phyloP scores from a whole-genome alignment of 805 yeast genomes.

The Sporopachydermia quercuum region DNA sequence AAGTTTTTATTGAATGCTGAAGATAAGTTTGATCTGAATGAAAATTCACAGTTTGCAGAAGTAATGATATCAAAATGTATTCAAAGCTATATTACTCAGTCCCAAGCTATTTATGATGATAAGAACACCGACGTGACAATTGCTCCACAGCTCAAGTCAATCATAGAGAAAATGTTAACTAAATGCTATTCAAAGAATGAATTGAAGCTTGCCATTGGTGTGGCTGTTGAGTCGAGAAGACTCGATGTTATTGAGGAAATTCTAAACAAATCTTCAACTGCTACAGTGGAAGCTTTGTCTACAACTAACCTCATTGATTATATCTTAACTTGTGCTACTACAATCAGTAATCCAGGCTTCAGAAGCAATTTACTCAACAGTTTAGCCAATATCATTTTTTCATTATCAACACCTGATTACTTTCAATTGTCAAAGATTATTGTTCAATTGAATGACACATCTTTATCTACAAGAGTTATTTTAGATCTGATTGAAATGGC shows the following conservation, averaged over 20 bases:
- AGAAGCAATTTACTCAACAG: constrained; percentile 48
- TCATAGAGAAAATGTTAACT: constrained; percentile 77
- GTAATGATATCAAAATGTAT: constrained; percentile 91
- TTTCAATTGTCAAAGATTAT: constrained; percentile 74
- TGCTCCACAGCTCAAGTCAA: constrained; percentile 46
- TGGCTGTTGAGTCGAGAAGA: constrained; percentile 78
- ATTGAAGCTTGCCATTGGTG: constrained; percentile 71
- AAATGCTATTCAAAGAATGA: constrained; percentile 66
- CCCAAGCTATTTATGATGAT: constrained; percentile 34
- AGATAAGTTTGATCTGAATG: constrained; percentile 57
- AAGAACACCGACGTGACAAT: constrained; percentile 21
- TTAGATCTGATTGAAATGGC: constrained; percentile 31
- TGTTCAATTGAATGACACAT: constrained; percentile 70
- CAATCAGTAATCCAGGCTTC: constrained; percentile 31
- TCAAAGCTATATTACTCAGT: constrained; percentile 56
- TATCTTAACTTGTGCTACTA: constrained; percentile 7
- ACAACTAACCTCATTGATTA: constrained; percentile 8
- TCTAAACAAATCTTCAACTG: constrained; percentile 20
- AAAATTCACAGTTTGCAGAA: constrained; percentile 74
- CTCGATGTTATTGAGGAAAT: constrained; percentile 61
- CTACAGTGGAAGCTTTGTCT: constrained; percentile 16
- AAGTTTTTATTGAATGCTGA: constrained; percentile 81
- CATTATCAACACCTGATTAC: constrained; percentile 57
- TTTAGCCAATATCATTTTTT: constrained; percentile 44
- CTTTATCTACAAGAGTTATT: constrained; percentile 56